These are phyloP conservation scores for Rhodocollybia butyracea DNA, from an alignment of 768 basidiomycete genomes.

Conservation along the genomic window DNA sequence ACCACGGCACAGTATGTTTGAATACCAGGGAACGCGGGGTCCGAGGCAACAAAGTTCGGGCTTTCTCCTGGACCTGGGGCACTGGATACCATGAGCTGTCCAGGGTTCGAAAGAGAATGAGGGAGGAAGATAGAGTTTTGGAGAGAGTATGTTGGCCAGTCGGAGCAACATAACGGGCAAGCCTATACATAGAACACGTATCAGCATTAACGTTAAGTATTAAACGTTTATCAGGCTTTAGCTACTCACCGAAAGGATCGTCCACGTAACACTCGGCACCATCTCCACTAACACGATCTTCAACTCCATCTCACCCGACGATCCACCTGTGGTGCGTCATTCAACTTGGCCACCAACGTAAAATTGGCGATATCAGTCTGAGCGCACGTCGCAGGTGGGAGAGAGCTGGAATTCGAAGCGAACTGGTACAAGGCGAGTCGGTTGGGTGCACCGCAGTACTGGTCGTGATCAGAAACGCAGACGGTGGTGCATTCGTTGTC, in stretches of 20 bases:
- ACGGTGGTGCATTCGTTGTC: conserved; percentile 39
- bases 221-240: conserved; percentile 3
- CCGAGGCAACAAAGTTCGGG: conserved; percentile 40
- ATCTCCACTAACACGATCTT: conserved; percentile 36
- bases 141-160: conserved; percentile 37
- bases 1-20: conserved; percentile 41
- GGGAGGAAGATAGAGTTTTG: conserved; percentile 38
- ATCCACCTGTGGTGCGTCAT: conserved; percentile 27
- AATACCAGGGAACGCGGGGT: conserved; percentile 39
- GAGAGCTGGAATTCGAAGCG: conserved; percentile 19
- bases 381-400: conserved; percentile 26
- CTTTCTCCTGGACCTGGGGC: conserved; percentile 37
- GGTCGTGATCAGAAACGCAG: conserved; percentile 32
- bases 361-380: conserved; percentile 32
- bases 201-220: not conserved
- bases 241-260: conserved; percentile 33
- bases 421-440: conserved; percentile 32
- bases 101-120: too few relatives aligned
- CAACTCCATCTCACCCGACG: conserved; percentile 25
- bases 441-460: conserved; percentile 39
- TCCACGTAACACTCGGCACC: conserved; percentile 36
- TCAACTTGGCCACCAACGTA: conserved; percentile 32
- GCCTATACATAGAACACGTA: conserved; percentile 21
- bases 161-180: conserved; percentile 38
- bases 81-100: too few relatives aligned